Conservation (phyloP, 352 stramenopile genomes). For the Phytophthora hybrid region DNA sequence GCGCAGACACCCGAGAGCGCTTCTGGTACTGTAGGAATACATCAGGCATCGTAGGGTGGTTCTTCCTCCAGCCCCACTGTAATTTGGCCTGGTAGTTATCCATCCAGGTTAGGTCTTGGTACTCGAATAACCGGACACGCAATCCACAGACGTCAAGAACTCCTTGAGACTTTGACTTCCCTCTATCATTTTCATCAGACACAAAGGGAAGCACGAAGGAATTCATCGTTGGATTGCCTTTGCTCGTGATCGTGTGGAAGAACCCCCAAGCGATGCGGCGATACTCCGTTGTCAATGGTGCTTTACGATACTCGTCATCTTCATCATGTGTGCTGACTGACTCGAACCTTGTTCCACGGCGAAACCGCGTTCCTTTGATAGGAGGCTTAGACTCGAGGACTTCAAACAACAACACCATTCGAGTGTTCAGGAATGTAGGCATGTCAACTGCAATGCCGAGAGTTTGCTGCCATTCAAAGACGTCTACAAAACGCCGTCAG, state of each 20-base stretch:
- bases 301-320: constrained; percentile 30
- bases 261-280: constrained; percentile 68
- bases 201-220: constrained; percentile 46
- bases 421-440: constrained; percentile 46
- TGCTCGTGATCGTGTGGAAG: constrained; percentile 61
- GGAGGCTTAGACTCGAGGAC: constrained; percentile 48
- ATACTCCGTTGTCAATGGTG: constrained; percentile 16
- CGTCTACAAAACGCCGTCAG: constrained; percentile 33
- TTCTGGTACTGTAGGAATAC: constrained; percentile 80
- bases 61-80: constrained; percentile 56
- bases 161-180: constrained; percentile 1
- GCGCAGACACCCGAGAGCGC: constrained; percentile 34
- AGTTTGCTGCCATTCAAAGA: constrained; percentile 65
- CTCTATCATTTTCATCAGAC: constrained; percentile 9
- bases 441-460: constrained; percentile 45
- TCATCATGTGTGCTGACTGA: constrained; percentile 42
- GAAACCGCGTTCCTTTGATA: constrained; percentile 26
- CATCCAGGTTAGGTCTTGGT: constrained; percentile 68
- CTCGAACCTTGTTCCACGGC: constrained; percentile 35
- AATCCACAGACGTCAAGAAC: constrained; percentile 31
- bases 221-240: constrained; percentile 46
- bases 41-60: constrained; percentile 41
- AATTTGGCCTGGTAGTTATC: constrained; percentile 64
- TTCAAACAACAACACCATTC: constrained; percentile 63
- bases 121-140: constrained; percentile 67